A percentile compares a stretch with the other conserved stretches of the same genome.
Evolutionary conservation across 2,329 filamentous ascomycete genomes (phyloP).

Genomic region (Calonectria hongkongensis): DNA sequence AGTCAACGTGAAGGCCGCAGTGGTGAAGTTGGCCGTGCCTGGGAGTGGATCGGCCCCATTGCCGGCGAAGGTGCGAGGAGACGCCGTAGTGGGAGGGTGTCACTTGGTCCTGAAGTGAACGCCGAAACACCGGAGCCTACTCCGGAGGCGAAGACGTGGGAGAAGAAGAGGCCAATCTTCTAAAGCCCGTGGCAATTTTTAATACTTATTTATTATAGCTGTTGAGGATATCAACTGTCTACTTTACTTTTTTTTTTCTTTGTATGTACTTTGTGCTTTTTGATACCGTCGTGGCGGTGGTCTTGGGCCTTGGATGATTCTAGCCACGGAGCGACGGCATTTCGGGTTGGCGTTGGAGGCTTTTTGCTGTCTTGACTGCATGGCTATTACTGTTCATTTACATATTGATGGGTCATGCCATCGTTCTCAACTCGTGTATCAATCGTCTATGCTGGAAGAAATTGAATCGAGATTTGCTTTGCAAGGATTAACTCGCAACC

Average conservation of each 20-base stretch:
- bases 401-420: conserved; percentile 23
- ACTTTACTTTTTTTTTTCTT: conserved; percentile 35
- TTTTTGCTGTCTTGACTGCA: conserved; percentile 43
- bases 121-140: conserved; percentile 58
- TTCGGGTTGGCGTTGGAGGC: conserved; percentile 50
- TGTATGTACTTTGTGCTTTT: conserved; percentile 39
- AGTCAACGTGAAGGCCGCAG: conserved; percentile 80
- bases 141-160: conserved; percentile 62
- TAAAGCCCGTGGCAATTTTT: conserved; percentile 50
- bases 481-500: not conserved
- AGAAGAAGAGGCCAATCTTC: conserved; percentile 65
- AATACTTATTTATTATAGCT: conserved; percentile 23
- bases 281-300: conserved; percentile 23
- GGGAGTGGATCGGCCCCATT: conserved; percentile 81
- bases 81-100: conserved; percentile 72
- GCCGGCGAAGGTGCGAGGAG: conserved; percentile 66
- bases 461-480: not conserved
- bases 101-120: conserved; percentile 64
- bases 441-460: not conserved
- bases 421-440: conserved; percentile 26
- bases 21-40: conserved; percentile 79
- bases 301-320: conserved; percentile 45
- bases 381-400: conserved; percentile 40
- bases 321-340: conserved; percentile 38
- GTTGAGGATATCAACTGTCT: conserved; percentile 34